Evolutionary conservation across 2,329 filamentous ascomycete species (phyloP).

Genomic region (Nannizziopsis barbatae): DNA sequence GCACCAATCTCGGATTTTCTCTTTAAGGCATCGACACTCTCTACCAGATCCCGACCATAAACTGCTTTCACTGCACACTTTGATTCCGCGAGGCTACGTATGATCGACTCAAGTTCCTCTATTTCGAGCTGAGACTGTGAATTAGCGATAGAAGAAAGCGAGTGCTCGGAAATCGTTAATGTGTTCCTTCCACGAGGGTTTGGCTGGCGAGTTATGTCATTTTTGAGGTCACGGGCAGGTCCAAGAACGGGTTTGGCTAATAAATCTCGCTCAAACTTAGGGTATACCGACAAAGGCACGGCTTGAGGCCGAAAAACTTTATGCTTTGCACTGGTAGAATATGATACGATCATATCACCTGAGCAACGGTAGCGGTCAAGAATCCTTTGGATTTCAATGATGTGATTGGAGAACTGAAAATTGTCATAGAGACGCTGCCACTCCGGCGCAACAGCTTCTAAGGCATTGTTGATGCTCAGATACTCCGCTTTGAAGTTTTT

Average conservation of each 20-base stretch:
- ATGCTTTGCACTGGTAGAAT: neutral
- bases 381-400: conserved; percentile 36
- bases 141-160: neutral
- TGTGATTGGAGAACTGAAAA: conserved; percentile 34
- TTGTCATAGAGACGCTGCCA: conserved; percentile 43
- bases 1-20: neutral
- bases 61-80: conserved; percentile 7
- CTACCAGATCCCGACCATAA: conserved; percentile 30
- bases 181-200: neutral
- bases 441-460: conserved; percentile 33
- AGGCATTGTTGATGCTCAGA: conserved; percentile 21
- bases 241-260: neutral
- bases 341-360: neutral
- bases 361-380: conserved; percentile 22
- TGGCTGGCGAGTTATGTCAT: neutral
- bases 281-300: neutral
- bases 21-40: conserved; percentile 29
- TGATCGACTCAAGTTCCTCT: conserved; percentile 1
- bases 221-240: neutral
- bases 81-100: neutral
- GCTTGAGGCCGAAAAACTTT: neutral
- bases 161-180: neutral
- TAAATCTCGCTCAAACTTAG: neutral
- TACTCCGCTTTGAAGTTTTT: neutral
- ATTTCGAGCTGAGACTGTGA: neutral